Evolutionary conservation across 257 asterid species (phyloP).

Genomic region (Henckelia pumila): DNA sequence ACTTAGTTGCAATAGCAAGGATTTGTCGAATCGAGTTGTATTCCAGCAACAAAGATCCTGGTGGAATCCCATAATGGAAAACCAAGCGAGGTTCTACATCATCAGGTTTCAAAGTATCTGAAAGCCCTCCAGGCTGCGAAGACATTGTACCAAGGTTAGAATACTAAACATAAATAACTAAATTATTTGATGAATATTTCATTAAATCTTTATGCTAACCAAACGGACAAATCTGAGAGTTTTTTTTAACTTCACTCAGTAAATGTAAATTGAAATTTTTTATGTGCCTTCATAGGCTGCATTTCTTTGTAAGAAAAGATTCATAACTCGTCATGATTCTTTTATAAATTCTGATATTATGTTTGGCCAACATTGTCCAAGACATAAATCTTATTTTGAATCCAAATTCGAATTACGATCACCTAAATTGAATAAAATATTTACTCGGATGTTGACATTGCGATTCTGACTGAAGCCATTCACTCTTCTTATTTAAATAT

Average conservation of each 20-base stretch:
- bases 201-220: conserved; percentile 1
- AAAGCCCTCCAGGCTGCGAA: conserved; percentile 65
- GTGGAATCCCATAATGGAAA: conserved; percentile 85
- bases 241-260: too few relatives aligned
- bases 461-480: not conserved
- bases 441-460: not conserved
- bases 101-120: conserved; percentile 64
- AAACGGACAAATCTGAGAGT: not conserved
- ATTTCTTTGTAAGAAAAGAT: not conserved
- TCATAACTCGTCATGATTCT: not conserved
- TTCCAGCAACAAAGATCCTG: conserved; percentile 58
- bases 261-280: too few relatives aligned
- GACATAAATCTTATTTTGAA: not conserved
- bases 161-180: not conserved
- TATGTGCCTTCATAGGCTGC: not conserved
- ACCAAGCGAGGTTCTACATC: conserved; percentile 59
- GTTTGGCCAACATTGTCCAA: not conserved
- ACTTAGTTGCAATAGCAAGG: conserved; percentile 83
- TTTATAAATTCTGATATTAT: not conserved
- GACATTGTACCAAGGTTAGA: not conserved
- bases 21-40: conserved; percentile 60
- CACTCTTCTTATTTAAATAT: too few relatives aligned
- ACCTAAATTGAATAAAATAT: too few relatives aligned
- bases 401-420: not conserved
- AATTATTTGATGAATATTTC: not conserved